A percentile compares a stretch with the other conserved stretches of the same genome.
Conservation (phyloP, 208 protist genomes). For the Trypanosoma cruzi region DNA sequence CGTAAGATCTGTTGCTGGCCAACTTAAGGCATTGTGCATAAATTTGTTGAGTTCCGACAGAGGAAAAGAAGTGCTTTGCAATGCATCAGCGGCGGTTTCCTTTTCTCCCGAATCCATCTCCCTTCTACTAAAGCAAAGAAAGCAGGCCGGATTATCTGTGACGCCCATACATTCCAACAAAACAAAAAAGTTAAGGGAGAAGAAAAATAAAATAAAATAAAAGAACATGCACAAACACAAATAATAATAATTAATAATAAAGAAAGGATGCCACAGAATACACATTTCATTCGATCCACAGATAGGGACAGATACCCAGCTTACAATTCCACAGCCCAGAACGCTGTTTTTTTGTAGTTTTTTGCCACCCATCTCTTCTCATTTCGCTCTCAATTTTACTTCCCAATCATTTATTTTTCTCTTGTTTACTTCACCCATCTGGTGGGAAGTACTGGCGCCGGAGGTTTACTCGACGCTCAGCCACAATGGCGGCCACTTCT, state of each 20-base stretch:
- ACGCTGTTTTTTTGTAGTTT: not conserved
- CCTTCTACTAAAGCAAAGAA: not conserved
- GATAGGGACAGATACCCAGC: not conserved
- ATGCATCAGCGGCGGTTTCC: not conserved
- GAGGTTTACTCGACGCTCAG: constrained; percentile 71
- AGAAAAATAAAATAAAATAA: constrained; percentile 1
- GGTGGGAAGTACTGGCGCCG: constrained; percentile 31
- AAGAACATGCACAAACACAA: not conserved
- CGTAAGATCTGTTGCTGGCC: not conserved
- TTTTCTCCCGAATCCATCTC: constrained; percentile 1
- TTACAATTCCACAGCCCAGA: not conserved
- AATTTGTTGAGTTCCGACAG: constrained; percentile 3
- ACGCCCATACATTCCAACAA: not conserved
- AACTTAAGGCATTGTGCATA: constrained; percentile 6
- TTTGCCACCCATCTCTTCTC: not conserved
- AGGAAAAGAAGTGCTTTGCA: not conserved
- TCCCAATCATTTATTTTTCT: constrained; percentile 6
- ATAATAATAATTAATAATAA: not conserved
- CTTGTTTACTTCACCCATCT: constrained; percentile 4
- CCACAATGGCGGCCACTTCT: constrained; percentile 74
- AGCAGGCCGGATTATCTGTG: not conserved
- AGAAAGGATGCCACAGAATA: not conserved
- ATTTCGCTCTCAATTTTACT: not conserved
- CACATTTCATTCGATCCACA: not conserved
- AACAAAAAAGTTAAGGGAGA: not conserved